Base-by-base conservation (phyloP, 768 basidiomycete genomes). In the Fomitopsis pulvina region DNA sequence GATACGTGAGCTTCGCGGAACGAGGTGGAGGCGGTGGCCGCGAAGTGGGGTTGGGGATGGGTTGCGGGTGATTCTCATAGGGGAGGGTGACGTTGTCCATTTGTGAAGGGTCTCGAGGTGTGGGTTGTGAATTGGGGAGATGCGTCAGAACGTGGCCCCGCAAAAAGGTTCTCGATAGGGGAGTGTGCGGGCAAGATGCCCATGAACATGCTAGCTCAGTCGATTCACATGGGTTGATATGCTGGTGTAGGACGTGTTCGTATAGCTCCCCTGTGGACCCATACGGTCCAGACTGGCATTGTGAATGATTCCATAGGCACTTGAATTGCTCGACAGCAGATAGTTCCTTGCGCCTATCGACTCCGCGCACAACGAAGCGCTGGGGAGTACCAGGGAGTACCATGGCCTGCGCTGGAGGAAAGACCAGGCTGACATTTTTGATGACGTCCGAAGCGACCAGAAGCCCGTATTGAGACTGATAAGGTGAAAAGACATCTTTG, bases 371-470 rank as follows among this genome's bases (percentile, higher is more conserved):
- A 32, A 99, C 76, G 60, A 95, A 99, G 47, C 80, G 76, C 56
- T 83, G 85, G 3, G 79, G 75, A 4, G 80, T 77, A 1, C 83
- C 86, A 29, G 74, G 78, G 29, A 89, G 73, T 20, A 94, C 89
- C 82, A 91, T 91, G 1, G 94, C 92, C 57, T 83, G 80, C 0
- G 92, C 92, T 42, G 82, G 78, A 5, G 90, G 86, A 60, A 92
- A 95, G 24, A 93, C 86, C 9, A 79, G 69, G 43, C 80, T 90
- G 53, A 94, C 89, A 54, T 88, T 89, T 67, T 95, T 94, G 65
- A 99, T 97, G 43, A 96, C 89, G 39, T 99, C 95, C 1, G 90
- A 85, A 0, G 96, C 94, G 2, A 83, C 79, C 2, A 93, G 77
- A 39, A 91, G 69, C 10, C 79, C 77, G 50, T 79, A 71, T 48